Conservation (phyloP, 345 rosid species). For the Corchorus capsularis region DNA sequence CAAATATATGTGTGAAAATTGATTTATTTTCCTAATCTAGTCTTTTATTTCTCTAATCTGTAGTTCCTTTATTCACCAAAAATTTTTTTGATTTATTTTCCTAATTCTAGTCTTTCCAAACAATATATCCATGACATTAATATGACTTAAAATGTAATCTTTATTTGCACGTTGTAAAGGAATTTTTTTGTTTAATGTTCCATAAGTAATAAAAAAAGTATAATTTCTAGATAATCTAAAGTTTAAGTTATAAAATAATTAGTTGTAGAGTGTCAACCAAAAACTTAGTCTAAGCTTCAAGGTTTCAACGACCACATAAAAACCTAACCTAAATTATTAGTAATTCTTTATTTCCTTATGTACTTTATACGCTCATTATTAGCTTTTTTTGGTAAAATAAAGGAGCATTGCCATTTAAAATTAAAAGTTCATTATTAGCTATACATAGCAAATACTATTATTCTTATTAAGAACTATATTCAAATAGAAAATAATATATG, state of each 20-base stretch:
- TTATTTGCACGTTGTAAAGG: too few species aligned
- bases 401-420: too few species aligned
- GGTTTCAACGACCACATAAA: neutral
- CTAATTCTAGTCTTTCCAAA: neutral
- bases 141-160: too few species aligned
- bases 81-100: too few species aligned
- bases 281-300: neutral
- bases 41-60: too few species aligned
- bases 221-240: neutral
- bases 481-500: neutral
- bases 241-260: neutral
- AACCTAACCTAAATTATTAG: neutral
- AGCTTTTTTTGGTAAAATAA: too few species aligned
- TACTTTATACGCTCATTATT: too few species aligned
- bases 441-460: neutral
- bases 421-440: neutral
- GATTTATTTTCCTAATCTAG: too few species aligned
- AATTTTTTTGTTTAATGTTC: neutral
- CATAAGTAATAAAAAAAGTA: neutral
- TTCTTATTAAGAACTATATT: neutral
- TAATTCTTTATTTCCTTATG: too few species aligned
- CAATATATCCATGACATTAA: neutral
- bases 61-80: too few species aligned
- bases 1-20: too few species aligned
- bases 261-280: constrained; percentile 6